Conservation (phyloP, 2,329 filamentous ascomycete genomes). For the Exophiala viscosa region DNA sequence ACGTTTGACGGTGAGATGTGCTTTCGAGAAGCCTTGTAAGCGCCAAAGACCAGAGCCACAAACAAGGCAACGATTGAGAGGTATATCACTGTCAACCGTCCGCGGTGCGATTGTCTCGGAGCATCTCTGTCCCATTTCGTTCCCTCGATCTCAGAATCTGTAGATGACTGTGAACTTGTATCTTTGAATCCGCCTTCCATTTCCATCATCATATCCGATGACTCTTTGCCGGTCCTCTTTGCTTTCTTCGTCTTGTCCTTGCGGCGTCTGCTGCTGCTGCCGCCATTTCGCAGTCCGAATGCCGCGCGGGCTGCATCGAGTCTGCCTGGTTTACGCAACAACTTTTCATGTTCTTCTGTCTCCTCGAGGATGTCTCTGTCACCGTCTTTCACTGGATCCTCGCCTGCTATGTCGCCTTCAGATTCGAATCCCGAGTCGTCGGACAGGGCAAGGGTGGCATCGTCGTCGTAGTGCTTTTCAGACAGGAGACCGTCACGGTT, state of each 20-base stretch:
- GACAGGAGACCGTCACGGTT: constrained; percentile 18
- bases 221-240: constrained; percentile 50
- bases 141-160: constrained; percentile 52
- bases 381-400: constrained; percentile 8
- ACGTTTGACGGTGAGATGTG: constrained; percentile 25
- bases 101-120: constrained; percentile 28
- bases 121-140: constrained; percentile 33
- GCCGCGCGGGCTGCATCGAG: constrained; percentile 38
- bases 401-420: constrained; percentile 5
- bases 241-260: constrained; percentile 43
- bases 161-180: constrained; percentile 60
- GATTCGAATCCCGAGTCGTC: constrained; percentile 13
- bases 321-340: constrained; percentile 41
- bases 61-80: constrained; percentile 51
- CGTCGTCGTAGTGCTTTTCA: constrained; percentile 27
- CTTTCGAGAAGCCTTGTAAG: constrained; percentile 52
- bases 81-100: constrained; percentile 15
- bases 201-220: constrained; percentile 76
- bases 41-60: constrained; percentile 52
- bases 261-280: constrained; percentile 44
- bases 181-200: constrained; percentile 75
- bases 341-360: constrained; percentile 60
- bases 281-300: constrained; percentile 42
- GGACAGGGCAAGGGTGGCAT: constrained; percentile 18
- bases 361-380: constrained; percentile 57